These are phyloP conservation scores for Linanthus parryae DNA, from an alignment of 148 eudicot genomes.

Conservation along the genomic window DNA sequence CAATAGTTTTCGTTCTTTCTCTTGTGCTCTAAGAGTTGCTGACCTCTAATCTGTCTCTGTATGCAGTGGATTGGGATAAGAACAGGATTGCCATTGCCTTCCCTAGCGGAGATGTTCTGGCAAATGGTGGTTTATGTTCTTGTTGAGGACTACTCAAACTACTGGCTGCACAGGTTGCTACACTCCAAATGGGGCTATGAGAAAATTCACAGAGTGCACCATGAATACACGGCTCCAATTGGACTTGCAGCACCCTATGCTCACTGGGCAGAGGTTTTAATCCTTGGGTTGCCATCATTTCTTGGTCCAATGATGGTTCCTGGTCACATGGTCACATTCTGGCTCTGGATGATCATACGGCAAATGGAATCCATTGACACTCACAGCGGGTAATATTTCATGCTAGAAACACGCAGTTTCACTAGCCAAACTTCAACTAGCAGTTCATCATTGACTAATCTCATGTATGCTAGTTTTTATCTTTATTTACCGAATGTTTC, in stretches of 20 bases:
- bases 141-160: slow-evolving; percentile 64
- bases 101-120: slow-evolving; percentile 48
- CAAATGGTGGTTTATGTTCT: slow-evolving; percentile 57
- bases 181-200: slow-evolving; percentile 75
- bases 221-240: slow-evolving; percentile 73
- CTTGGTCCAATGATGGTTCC: slow-evolving; percentile 81
- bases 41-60: too few relatives aligned
- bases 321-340: slow-evolving; percentile 75
- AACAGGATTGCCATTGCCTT: slow-evolving; percentile 68
- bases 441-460: too few relatives aligned
- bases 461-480: too few relatives aligned
- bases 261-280: slow-evolving; percentile 72
- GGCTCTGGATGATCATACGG: slow-evolving; percentile 67
- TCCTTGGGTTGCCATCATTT: slow-evolving; percentile 69
- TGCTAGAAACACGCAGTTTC: too few relatives aligned
- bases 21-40: too few relatives aligned
- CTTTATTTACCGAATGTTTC: too few relatives aligned
- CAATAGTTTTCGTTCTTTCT: too few relatives aligned
- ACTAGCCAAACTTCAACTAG: too few relatives aligned
- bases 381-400: slow-evolving; percentile 86
- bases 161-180: slow-evolving; percentile 69
- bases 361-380: slow-evolving; percentile 79
- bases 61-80: slow-evolving; percentile 62
- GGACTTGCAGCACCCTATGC: slow-evolving; percentile 81
- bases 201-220: slow-evolving; percentile 73